A percentile compares a stretch with the other conserved stretches of the same genome.
These are phyloP conservation scores for Taphrina sp. DNA, from an alignment of 1,139 yeast species.

Conservation along the genomic window DNA sequence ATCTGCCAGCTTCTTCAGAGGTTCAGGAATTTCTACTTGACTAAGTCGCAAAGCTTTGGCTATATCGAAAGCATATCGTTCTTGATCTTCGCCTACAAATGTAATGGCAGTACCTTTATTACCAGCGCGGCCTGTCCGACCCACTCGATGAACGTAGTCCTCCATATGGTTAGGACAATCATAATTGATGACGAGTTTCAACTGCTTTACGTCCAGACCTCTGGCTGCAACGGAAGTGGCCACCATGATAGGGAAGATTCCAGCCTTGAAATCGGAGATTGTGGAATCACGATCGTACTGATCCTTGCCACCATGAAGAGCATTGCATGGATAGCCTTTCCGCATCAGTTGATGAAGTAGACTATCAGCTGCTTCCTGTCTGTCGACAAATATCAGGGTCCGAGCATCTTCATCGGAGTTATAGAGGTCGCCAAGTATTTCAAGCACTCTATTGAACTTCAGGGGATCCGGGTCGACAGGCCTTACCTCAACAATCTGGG, in stretches of 20 bases:
- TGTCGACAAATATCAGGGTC: constrained; percentile 77
- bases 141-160: constrained; percentile 94
- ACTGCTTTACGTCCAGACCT: constrained; percentile 84
- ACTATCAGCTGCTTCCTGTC: constrained; percentile 77
- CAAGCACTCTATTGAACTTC: constrained; percentile 58
- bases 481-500: constrained; percentile 66
- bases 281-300: constrained; percentile 80
- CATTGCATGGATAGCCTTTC: constrained; percentile 58
- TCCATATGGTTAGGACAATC: constrained; percentile 92
- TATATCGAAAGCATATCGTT: constrained; percentile 64
- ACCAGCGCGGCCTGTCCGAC: constrained; percentile 95
- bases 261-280: constrained; percentile 66
- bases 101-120: constrained; percentile 74
- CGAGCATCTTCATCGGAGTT: constrained; percentile 50
- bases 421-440: constrained; percentile 53
- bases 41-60: constrained; percentile 65
- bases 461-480: constrained; percentile 44
- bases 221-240: constrained; percentile 96
- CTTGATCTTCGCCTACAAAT: constrained; percentile 64
- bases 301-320: constrained; percentile 92
- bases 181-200: constrained; percentile 75
- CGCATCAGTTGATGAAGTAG: constrained; percentile 58
- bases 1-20: constrained; percentile 55
- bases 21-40: constrained; percentile 55
- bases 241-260: constrained; percentile 57